A percentile compares a stretch with the other conserved stretches of the same genome.
Conservation (phyloP, 2,329 filamentous ascomycete species). For the Diplodia scrobiculata region DNA sequence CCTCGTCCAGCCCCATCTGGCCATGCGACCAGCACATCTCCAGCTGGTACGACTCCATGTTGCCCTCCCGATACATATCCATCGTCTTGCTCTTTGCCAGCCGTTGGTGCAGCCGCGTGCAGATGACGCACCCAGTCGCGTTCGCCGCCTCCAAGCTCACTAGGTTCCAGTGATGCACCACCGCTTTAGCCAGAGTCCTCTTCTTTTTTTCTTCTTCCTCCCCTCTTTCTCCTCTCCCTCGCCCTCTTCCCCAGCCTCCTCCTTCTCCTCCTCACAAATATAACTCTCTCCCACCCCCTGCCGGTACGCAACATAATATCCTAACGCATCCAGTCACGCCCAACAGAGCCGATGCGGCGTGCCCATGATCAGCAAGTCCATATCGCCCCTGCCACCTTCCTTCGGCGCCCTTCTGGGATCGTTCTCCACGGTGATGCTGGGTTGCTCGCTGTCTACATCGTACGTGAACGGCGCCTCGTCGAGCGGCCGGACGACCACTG, state of each 20-base stretch:
- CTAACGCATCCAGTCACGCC: background rate
- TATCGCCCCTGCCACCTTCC: background rate
- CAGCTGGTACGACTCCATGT: background rate
- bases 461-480: background rate
- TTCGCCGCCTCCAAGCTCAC: background rate
- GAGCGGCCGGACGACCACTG: background rate
- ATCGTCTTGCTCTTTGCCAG: background rate
- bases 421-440: background rate
- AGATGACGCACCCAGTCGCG: background rate
- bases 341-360: background rate
- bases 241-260: background rate
- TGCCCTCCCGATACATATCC: background rate
- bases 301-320: background rate
- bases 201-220: background rate
- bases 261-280: background rate
- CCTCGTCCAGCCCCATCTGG: background rate
- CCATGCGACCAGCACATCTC: background rate
- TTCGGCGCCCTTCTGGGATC: background rate
- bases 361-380: background rate
- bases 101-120: background rate
- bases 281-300: background rate
- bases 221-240: background rate
- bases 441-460: background rate
- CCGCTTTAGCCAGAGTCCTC: background rate
- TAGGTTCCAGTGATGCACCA: background rate